Base-by-base conservation (phyloP, 2,329 filamentous ascomycete species). In the Ilyonectria destructans region DNA sequence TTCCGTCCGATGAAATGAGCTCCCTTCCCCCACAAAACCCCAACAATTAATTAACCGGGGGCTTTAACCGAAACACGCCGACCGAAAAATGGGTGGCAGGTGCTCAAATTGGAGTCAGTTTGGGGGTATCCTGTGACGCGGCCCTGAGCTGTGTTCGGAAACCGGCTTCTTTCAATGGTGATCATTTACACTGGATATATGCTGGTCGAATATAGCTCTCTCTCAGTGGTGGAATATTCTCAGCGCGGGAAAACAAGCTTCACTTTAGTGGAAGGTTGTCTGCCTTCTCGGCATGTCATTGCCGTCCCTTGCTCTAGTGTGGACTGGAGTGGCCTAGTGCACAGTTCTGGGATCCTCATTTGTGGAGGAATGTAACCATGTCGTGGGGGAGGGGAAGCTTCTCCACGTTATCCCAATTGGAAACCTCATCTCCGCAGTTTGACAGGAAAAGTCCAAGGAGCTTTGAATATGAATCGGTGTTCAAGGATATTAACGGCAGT, bases 101-200 rank as follows among this genome's bases (percentile, higher is more conserved):
- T 21, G 23, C 13, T 40, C 13, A 40, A 40, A 6, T 17, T 40
- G 37, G 37, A 17, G 37, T 15, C 2, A 40, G 37, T 40, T 40
- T 40, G 45, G 45, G 45, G 19, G 45, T 13, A 7, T 46, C 9
- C 8, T 23, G 23, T 46, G 45, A 46, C 45, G 45, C 19, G 45
- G 45, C 45, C 40, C 10, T 46, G n/a, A 46, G 10, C 19, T 21
- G 23, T 46, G 19, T 12, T 46, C n/a, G 45, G 45, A 23, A 46
- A 46, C 19, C 45, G 45, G 45, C 45, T 46, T 46, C 45, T 46
- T 46, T 46, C 45, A 12, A 46, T 46, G 21, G 45, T 13, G 45
- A 46, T 46, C 45, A 21, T 46, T 21, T 46, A 26, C 26, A 46
- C 3, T 23, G 23, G 40, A 46, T 15, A 21, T 21, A 46, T 21